phyloP scores from a whole-genome alignment of 768 basidiomycete species.

The Lactifluus subvellereus region DNA sequence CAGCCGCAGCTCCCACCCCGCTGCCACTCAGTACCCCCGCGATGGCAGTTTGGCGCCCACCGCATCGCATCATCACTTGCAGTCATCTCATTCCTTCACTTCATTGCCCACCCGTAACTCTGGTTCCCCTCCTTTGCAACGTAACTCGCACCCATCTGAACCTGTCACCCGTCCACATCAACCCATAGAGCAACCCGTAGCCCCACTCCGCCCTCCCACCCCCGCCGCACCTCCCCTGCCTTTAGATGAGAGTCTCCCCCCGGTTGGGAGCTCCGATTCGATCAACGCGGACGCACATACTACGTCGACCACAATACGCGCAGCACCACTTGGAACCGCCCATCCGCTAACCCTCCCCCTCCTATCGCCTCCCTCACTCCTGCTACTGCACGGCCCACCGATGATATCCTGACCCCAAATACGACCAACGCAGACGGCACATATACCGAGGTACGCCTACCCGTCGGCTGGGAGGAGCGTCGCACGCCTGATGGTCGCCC shows the following conservation, averaged over 20 bases:
- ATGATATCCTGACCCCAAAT: conserved; percentile 16
- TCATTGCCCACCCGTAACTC: conserved; percentile 14
- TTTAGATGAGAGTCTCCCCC: conserved; percentile 65
- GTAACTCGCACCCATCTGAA: conserved; percentile 10
- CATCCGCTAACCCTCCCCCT: conserved; percentile 30
- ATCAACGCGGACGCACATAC: conserved; percentile 66
- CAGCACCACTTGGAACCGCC: conserved; percentile 76
- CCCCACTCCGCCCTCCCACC: conserved; percentile 4
- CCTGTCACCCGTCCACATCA: neutral
- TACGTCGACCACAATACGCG: conserved; percentile 85
- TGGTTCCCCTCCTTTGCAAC: conserved; percentile 28
- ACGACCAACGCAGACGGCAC: conserved; percentile 27
- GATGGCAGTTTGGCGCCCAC: conserved; percentile 13
- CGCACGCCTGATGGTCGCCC: conserved; percentile 82
- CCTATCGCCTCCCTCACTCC: conserved; percentile 27
- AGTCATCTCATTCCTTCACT: conserved; percentile 18
- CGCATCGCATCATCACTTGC: conserved; percentile 4
- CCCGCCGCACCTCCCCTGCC: neutral
- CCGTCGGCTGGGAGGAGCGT: conserved; percentile 89
- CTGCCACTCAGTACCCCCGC: neutral
- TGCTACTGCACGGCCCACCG: conserved; percentile 13
- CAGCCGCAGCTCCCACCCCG: conserved; percentile 13
- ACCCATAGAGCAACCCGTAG: conserved; percentile 2
- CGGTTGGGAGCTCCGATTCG: conserved; percentile 81
- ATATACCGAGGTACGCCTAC: conserved; percentile 65